A percentile compares a stretch with the other conserved stretches of the same genome.
Conservation (phyloP, 1,284 basidiomycete genomes). For the Phylloboletellus chloephorus region DNA sequence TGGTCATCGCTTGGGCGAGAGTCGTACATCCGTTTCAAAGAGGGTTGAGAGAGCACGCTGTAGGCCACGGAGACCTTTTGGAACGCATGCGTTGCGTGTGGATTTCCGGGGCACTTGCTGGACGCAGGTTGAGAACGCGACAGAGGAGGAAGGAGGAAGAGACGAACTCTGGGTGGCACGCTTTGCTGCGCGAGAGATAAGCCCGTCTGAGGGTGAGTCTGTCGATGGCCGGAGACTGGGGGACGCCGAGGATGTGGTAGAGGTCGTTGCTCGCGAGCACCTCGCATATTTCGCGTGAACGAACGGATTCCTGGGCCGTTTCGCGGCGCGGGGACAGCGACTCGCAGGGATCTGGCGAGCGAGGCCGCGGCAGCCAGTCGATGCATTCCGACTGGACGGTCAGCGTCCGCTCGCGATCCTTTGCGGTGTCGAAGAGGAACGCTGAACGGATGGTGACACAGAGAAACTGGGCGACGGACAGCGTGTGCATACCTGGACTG, state of each 20-base stretch:
- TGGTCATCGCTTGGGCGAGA: slow-evolving; percentile 41
- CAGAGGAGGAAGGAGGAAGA: slow-evolving; percentile 1
- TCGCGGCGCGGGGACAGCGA: not conserved
- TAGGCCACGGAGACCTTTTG: slow-evolving; percentile 83
- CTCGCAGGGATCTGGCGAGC: slow-evolving; percentile 6
- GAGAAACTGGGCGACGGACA: not conserved
- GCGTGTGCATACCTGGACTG: slow-evolving; percentile 39
- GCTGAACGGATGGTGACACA: slow-evolving; percentile 31
- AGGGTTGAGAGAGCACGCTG: slow-evolving; percentile 70
- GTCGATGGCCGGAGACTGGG: slow-evolving; percentile 49
- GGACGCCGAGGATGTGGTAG: slow-evolving; percentile 68
- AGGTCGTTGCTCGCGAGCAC: slow-evolving; percentile 62
- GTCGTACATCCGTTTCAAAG: slow-evolving; percentile 67
- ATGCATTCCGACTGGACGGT: slow-evolving; percentile 19
- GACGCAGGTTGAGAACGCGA: slow-evolving; percentile 2
- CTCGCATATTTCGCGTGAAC: slow-evolving; percentile 44
- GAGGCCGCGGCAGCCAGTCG: slow-evolving; percentile 13
- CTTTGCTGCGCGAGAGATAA: slow-evolving; percentile 68
- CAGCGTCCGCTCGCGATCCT: slow-evolving; percentile 42
- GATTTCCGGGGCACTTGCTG: slow-evolving; percentile 78
- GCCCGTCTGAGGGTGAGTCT: slow-evolving; percentile 64
- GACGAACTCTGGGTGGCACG: slow-evolving; percentile 81
- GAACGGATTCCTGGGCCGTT: slow-evolving; percentile 20
- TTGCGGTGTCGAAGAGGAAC: slow-evolving; percentile 53
- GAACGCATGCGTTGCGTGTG: slow-evolving; percentile 75